Evolutionary conservation across 1,284 basidiomycete genomes (phyloP).

Genomic region (Austroboletus novae-zelandiae): DNA sequence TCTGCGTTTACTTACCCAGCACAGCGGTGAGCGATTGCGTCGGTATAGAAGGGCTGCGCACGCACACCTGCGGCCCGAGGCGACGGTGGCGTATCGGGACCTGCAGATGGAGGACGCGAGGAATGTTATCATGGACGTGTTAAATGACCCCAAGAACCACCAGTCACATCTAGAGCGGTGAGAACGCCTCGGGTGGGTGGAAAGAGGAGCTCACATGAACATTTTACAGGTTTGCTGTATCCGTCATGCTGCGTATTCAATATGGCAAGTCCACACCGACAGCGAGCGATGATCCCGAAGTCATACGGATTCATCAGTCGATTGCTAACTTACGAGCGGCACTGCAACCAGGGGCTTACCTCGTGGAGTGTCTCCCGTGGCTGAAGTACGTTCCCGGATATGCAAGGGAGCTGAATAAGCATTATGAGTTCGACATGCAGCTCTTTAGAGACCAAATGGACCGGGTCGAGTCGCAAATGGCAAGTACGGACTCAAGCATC

Average conservation of each 20-base stretch:
- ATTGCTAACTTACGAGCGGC: slow-evolving; percentile 46
- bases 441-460: slow-evolving; percentile 52
- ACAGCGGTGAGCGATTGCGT: slow-evolving; percentile 27
- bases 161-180: slow-evolving; percentile 33
- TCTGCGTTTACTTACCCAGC: slow-evolving; percentile 20
- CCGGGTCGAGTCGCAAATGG: slow-evolving; percentile 45
- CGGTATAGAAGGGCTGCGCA: slow-evolving; percentile 36
- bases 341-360: slow-evolving; percentile 54
- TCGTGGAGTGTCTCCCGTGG: slow-evolving; percentile 58
- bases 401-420: slow-evolving; percentile 27
- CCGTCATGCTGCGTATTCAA: slow-evolving; percentile 60
- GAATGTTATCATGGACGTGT: slow-evolving; percentile 37
- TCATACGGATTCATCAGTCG: slow-evolving; percentile 49
- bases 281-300: slow-evolving; percentile 54
- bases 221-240: slow-evolving; percentile 55
- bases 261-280: slow-evolving; percentile 58
- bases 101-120: slow-evolving; percentile 37
- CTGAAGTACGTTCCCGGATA: slow-evolving; percentile 39
- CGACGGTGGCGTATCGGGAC: slow-evolving; percentile 30
- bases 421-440: slow-evolving; percentile 52
- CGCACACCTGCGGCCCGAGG: slow-evolving; percentile 37
- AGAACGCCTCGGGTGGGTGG: background rate
- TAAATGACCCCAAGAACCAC: slow-evolving; percentile 36
- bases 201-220: background rate
- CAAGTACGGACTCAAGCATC: slow-evolving; percentile 17